Evolutionary conservation across 1,284 basidiomycete species (phyloP).

Genomic region (Malassezia caprae): DNA sequence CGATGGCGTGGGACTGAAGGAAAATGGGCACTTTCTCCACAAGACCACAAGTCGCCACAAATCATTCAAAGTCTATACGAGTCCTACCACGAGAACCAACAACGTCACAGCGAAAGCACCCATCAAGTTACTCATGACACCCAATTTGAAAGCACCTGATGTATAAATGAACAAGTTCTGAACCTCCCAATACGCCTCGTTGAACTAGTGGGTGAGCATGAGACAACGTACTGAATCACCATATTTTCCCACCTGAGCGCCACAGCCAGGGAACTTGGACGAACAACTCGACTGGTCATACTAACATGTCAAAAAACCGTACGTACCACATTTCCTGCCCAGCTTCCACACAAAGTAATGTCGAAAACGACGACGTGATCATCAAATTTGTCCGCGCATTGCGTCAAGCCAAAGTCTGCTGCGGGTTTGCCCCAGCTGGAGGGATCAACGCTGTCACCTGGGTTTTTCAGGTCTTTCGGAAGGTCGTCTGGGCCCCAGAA

Average conservation of each 20-base stretch:
- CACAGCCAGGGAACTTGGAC: conserved; percentile 25
- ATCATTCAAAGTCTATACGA: not conserved
- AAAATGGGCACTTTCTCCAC: not conserved
- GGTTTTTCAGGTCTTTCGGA: conserved; percentile 27
- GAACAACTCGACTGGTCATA: conserved; percentile 28
- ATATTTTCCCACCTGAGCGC: conserved; percentile 30
- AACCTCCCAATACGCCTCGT: conserved; percentile 37
- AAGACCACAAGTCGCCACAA: not conserved
- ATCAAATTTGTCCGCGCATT: conserved; percentile 32
- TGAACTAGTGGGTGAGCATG: conserved; percentile 15
- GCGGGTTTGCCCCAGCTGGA: conserved; percentile 32
- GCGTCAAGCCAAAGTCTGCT: conserved; percentile 31
- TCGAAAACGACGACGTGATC: conserved; percentile 38
- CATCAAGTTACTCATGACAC: not conserved
- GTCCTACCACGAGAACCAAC: not conserved
- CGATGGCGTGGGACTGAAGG: not conserved
- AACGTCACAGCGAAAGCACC: not conserved
- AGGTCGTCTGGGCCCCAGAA: conserved; percentile 27
- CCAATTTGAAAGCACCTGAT: not conserved
- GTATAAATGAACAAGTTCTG: conserved; percentile 28
- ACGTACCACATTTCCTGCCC: conserved; percentile 24
- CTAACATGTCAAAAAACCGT: not conserved
- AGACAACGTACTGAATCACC: conserved; percentile 14
- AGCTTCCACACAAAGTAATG: conserved; percentile 42
- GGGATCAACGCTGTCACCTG: conserved; percentile 22